Conservation (phyloP, 768 basidiomycete species). For the Hebeloma cylindrosporum region DNA sequence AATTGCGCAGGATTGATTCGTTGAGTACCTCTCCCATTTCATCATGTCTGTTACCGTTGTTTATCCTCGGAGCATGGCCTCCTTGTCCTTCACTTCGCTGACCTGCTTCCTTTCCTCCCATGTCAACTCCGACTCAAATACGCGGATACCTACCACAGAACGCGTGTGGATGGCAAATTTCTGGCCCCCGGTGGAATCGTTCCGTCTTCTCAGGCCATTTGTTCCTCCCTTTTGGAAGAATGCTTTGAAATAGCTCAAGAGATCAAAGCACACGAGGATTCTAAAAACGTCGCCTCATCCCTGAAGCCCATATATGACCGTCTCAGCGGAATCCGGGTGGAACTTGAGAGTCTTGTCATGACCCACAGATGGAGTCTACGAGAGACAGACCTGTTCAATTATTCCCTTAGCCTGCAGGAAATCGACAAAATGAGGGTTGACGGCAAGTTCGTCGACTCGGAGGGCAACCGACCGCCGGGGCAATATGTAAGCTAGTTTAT, state of each 20-base stretch:
- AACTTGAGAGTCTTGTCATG: conserved; percentile 88
- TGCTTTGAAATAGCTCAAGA: conserved; percentile 96
- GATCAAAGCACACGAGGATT: conserved; percentile 91
- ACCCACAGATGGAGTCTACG: conserved; percentile 97
- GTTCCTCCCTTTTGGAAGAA: conserved; percentile 91
- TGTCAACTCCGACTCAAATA: no score
- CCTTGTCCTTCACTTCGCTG: conserved; percentile 13
- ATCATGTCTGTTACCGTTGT: conserved; percentile 33
- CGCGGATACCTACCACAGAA: no score
- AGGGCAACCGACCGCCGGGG: conserved; percentile 87
- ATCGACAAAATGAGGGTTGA: conserved; percentile 97
- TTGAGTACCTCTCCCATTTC: conserved; percentile 57
- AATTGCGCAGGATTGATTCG: conserved; percentile 94
- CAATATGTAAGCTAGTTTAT: conserved; percentile 74
- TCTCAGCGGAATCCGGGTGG: conserved; percentile 77
- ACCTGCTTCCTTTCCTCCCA: conserved; percentile 16
- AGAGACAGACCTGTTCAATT: conserved; percentile 93
- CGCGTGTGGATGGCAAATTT: conserved; percentile 96
- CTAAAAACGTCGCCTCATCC: conserved; percentile 79
- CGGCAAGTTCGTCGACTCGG: conserved; percentile 94
- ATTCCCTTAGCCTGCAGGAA: conserved; percentile 89
- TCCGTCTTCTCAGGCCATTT: conserved; percentile 88
- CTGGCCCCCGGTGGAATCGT: conserved; percentile 87
- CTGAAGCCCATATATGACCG: conserved; percentile 94
- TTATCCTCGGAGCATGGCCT: conserved; percentile 21